These are phyloP conservation scores for Ichthyophthirius multifiliis DNA, from an alignment of 169 alveolate species.

Conservation along the genomic window DNA sequence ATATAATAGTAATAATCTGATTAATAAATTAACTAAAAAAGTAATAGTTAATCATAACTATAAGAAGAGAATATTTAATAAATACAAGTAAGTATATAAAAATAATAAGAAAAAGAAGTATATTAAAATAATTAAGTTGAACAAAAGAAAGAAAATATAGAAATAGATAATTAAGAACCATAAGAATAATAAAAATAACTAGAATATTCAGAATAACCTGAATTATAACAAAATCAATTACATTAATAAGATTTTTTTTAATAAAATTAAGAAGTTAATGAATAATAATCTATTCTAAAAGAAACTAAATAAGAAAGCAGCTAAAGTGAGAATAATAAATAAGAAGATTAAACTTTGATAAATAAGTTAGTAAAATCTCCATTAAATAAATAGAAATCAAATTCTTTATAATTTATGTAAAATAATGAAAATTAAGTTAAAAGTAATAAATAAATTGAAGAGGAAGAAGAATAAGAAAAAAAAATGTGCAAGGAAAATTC, in stretches of 20 bases:
- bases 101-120: not conserved
- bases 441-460: no score
- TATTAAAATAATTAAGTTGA: not conserved
- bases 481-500: no score
- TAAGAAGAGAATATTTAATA: conserved; percentile 11
- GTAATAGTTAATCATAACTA: not conserved
- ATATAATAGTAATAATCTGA: not conserved
- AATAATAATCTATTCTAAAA: not conserved
- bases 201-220: not conserved
- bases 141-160: not conserved
- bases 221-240: not conserved
- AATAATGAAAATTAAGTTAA: no score
- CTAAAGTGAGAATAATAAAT: not conserved
- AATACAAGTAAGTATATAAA: not conserved
- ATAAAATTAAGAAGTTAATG: not conserved
- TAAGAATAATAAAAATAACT: not conserved
- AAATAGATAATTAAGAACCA: not conserved
- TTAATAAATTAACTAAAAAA: not conserved
- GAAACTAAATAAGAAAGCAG: not conserved
- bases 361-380: no score
- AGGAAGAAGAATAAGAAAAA: no score
- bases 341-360: no score
- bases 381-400: no score
- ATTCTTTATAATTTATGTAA: no score
- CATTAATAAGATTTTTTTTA: not conserved